Conservation (phyloP, 495 filamentous ascomycete genomes). For the Podospora didyma region DNA sequence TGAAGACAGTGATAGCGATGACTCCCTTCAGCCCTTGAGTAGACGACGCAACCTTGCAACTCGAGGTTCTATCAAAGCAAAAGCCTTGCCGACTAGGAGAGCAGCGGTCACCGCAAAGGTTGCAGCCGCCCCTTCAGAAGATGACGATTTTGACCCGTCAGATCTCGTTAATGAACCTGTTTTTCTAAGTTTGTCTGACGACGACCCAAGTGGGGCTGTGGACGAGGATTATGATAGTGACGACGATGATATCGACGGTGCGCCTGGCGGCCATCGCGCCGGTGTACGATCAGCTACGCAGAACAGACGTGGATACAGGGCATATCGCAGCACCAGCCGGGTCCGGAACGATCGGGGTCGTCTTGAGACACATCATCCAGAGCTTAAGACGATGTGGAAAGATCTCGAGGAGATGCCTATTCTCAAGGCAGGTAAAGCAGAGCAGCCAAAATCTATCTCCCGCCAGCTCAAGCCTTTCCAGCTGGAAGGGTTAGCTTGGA, state of each 20-base stretch:
- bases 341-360: conserved; percentile 17
- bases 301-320: conserved; percentile 25
- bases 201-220: not conserved
- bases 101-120: not conserved
- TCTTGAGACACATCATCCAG: conserved; percentile 73
- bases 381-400: conserved; percentile 77
- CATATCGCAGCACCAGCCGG: conserved; percentile 20
- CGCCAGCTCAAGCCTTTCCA: conserved; percentile 88
- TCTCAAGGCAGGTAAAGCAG: conserved; percentile 60
- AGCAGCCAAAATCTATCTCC: conserved; percentile 74
- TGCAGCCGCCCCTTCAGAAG: not conserved
- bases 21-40: conserved; percentile 1
- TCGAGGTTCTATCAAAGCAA: conserved; percentile 1
- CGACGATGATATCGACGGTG: conserved; percentile 4
- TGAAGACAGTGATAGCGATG: conserved; percentile 14
- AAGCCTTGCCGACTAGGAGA: not conserved
- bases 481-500: conserved; percentile 89
- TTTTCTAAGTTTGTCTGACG: conserved; percentile 1
- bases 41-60: not conserved
- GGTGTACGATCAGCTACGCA: conserved; percentile 10
- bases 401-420: conserved; percentile 63
- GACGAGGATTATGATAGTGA: conserved; percentile 5
- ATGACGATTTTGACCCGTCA: not conserved
- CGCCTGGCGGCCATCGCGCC: not conserved
- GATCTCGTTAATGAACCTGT: conserved; percentile 8